Conservation (phyloP, 2,329 filamentous ascomycete species). For the Byssothecium circinans region DNA sequence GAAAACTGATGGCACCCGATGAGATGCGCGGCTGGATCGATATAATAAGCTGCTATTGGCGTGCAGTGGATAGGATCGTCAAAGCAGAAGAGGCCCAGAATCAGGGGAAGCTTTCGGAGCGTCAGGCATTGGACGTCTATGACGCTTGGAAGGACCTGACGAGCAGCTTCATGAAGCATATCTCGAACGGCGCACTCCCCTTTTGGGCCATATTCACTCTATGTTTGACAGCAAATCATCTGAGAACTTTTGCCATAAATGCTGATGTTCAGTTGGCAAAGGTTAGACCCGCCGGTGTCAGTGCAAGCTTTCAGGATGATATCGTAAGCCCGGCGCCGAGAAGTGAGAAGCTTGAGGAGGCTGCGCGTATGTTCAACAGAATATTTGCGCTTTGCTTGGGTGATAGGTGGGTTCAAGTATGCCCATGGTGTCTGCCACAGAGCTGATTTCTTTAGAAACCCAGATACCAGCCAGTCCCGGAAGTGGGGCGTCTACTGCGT, state of each 20-base stretch:
- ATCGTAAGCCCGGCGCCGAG: constrained; percentile 66
- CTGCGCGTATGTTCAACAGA: constrained; percentile 84
- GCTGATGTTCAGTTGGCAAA: constrained; percentile 72
- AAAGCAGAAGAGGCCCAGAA: constrained; percentile 61
- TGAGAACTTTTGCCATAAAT: constrained; percentile 85
- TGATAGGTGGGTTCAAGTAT: constrained; percentile 65
- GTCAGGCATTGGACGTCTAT: constrained; percentile 83
- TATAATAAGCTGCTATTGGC: constrained; percentile 83
- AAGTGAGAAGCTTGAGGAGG: constrained; percentile 86
- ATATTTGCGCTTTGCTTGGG: constrained; percentile 89
- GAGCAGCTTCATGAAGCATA: constrained; percentile 76
- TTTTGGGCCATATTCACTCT: constrained; percentile 93
- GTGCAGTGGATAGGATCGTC: constrained; percentile 73
- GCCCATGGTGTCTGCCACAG: constrained; percentile 20
- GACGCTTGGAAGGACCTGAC: constrained; percentile 86
- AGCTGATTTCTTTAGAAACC: constrained; percentile 58
- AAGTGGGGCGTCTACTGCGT: constrained; percentile 99
- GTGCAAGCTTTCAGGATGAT: constrained; percentile 71
- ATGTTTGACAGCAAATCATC: constrained; percentile 82
- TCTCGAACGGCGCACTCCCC: constrained; percentile 73
- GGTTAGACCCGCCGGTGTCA: constrained; percentile 52
- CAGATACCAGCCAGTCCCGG: constrained; percentile 76
- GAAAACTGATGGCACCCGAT: constrained; percentile 60
- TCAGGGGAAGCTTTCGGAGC: constrained; percentile 45
- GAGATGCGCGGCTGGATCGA: constrained; percentile 84